Evolutionary conservation across 352 stramenopile genomes (phyloP), one percentile per base, ranked within the genome.

Genomic region (Phytopythium mirpurense): DNA sequence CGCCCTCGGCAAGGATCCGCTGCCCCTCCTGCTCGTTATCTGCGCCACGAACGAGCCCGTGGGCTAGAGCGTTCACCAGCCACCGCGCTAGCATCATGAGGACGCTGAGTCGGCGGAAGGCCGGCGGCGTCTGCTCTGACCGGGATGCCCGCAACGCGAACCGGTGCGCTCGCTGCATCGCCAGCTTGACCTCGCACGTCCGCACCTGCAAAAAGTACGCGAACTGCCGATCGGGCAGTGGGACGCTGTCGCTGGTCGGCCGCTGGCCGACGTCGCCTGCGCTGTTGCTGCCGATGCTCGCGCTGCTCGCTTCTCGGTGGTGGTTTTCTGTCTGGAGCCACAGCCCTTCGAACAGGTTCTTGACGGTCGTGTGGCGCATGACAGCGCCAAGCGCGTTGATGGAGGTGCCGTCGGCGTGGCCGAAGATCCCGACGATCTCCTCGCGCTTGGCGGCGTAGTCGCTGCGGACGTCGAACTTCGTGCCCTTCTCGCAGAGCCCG

Each of bases 121-220:
- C 43, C 31, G 48, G 41, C 15, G 55, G 59, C 4, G 56, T 69
- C 12, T 83, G 54, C 48, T 71, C 51, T 29, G 65, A 47, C 5
- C 73, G 77, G 52, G 85, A 73, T 16, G 78, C 60, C 5, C 66
- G 57, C 19, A 88, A 44, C 31, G 75, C 79, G 34, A 93, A 74
- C 2, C 44, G 47, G 27, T 89, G 82, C 3, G 79, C 76, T 37
- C 79, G 68, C 49, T 83, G 63, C 73, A 93, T 81, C 0, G 66
- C 68, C 11, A 67, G 54, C 32, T 89, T 53, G 19, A 90, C 74
- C 47, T 93, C 79, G 40, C 78, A 88, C 43, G 63, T 61, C 10
- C 82, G 77, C n/a, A 93, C 79, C 56, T 90, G 82, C 5, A 93
- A 57, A 46, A 93, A 93, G 46, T 90, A 90, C 0, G 77, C 66